These are phyloP conservation scores for Clitoria ternatea DNA, from an alignment of 306 rosid genomes.

Conservation along the genomic window DNA sequence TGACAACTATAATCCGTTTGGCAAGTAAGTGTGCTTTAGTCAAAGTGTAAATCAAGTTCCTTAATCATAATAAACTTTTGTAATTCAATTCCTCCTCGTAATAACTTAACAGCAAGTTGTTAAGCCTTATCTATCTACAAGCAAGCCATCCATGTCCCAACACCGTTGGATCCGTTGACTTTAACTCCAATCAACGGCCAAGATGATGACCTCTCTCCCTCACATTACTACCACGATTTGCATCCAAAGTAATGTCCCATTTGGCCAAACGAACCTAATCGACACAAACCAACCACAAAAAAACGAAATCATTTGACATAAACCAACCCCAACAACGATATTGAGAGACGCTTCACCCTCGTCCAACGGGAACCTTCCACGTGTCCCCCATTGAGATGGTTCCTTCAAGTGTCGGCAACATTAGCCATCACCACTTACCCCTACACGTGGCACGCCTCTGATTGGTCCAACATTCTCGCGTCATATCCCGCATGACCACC, in stretches of 20 bases:
- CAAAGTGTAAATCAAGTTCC: constrained; percentile 9
- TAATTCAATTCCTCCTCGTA: background rate
- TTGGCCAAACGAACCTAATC: constrained; percentile 20
- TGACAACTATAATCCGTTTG: constrained; percentile 7
- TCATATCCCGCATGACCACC: background rate
- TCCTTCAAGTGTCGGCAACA: constrained; percentile 60
- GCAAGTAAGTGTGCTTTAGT: constrained; percentile 12
- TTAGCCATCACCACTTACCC: constrained; percentile 51
- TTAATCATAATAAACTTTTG: constrained; percentile 2
- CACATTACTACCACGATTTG: constrained; percentile 16
- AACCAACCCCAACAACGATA: background rate
- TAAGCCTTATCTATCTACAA: constrained; percentile 37
- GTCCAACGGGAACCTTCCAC: constrained; percentile 17
- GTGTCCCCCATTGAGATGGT: constrained; percentile 16
- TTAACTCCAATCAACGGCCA: constrained; percentile 11
- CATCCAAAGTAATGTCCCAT: background rate
- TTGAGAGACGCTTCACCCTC: background rate
- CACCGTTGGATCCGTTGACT: constrained; percentile 5
- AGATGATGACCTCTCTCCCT: background rate
- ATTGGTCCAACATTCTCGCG: constrained; percentile 26
- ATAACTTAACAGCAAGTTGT: constrained; percentile 32
- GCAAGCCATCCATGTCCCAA: constrained; percentile 17
- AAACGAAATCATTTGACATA: background rate
- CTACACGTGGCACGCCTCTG: constrained; percentile 30
- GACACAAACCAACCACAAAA: constrained; percentile 15